phyloP scores from a whole-genome alignment of 2,329 filamentous ascomycete species.

The Microsporum canis region DNA sequence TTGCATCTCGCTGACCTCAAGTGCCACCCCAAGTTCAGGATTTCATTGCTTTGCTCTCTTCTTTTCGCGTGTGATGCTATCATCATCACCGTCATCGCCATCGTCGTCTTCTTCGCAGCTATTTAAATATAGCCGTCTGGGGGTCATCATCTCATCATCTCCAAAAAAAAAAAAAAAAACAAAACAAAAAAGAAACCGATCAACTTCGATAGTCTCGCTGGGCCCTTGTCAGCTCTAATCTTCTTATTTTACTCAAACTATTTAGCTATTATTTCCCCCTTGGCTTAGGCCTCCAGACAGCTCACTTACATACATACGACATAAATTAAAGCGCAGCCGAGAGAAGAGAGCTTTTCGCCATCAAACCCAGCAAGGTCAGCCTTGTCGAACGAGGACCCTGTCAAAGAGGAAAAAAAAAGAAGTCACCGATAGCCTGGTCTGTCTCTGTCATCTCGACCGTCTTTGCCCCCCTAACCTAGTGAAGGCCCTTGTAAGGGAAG shows the following conservation, averaged over 20 bases:
- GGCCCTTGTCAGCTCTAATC: neutral
- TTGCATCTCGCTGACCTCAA: neutral
- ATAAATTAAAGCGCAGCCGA: too few relatives aligned
- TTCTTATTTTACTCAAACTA: neutral
- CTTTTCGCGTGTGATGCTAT: neutral
- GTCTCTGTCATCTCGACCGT: neutral
- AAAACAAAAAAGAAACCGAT: neutral
- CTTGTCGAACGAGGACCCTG: neutral
- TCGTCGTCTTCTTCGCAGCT: neutral
- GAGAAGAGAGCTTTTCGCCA: neutral
- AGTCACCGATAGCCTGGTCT: neutral
- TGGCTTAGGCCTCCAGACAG: neutral
- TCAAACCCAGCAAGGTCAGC: neutral
- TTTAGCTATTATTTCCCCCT: too few relatives aligned
- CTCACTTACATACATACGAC: too few relatives aligned
- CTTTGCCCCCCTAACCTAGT: neutral
- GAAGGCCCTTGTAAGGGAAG: neutral
- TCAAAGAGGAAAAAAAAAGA: neutral
- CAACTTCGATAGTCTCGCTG: neutral
- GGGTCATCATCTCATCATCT: too few relatives aligned
- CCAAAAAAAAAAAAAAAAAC: neutral
- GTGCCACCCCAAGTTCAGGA: constrained; percentile 1
- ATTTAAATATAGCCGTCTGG: neutral
- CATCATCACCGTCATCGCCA: too few relatives aligned
- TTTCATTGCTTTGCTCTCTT: neutral